Conservation (phyloP, 75 land plant species). For the Sequoia sempervirens region DNA sequence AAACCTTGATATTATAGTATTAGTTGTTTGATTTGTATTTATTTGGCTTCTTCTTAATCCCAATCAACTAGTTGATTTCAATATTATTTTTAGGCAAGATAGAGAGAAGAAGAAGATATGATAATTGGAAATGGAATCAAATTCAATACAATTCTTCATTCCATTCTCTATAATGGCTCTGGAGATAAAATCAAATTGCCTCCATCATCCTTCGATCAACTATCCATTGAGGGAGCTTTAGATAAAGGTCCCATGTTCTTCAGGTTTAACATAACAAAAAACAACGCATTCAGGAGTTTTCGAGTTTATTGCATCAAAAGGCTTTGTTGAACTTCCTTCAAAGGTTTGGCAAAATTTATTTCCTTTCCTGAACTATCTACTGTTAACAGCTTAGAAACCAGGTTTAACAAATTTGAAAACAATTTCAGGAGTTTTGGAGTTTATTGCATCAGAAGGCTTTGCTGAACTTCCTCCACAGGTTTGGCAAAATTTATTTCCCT, state of each 20-base stretch:
- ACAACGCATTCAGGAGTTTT: conserved; percentile 83
- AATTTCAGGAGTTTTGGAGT: no score
- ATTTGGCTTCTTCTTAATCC: background rate
- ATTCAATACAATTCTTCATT: conserved; percentile 49
- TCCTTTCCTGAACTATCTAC: background rate
- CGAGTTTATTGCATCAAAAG: conserved; percentile 88
- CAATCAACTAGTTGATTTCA: background rate
- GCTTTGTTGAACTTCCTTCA: conserved; percentile 69
- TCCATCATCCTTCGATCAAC: conserved; percentile 70
- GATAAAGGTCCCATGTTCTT: conserved; percentile 87
- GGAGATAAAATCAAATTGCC: conserved; percentile 95
- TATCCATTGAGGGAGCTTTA: conserved; percentile 77
- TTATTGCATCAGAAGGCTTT: no score
- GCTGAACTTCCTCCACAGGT: no score
- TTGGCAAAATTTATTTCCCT: no score
- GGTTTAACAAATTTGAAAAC: no score
- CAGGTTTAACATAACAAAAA: background rate
- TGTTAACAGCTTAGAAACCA: no score
- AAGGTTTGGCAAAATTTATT: conserved; percentile 79
- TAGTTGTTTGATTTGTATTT: background rate
- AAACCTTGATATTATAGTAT: background rate
- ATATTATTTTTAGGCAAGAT: conserved; percentile 13
- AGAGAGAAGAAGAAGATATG: conserved; percentile 57
- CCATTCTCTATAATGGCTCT: conserved; percentile 41
- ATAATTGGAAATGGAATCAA: conserved; percentile 60